Evolutionary conservation across 169 alveolate species (phyloP), one percentile per base, ranked within the genome.

Genomic region (Plasmodium chabaudi): DNA sequence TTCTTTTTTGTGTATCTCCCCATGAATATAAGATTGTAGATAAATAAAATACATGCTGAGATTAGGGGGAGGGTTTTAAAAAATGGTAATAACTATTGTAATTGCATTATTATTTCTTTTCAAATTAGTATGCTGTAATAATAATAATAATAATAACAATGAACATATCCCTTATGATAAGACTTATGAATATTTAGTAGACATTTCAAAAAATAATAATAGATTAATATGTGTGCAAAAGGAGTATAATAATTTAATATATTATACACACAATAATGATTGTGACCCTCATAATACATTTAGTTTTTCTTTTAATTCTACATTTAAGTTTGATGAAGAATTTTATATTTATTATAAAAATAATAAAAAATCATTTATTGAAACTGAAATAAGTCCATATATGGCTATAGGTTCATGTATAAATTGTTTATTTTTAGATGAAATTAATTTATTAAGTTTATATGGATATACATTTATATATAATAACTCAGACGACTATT

Each of bases 391-490:
- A 12, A 86, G 46, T 1, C 91, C 91, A 13, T 17, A 69, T 6
- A 17, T 59, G 21, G 91, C 91, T 57, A 55, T 86, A 23, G 91
- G 91, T 44, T 69, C 91, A 0, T 86, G 91, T 47, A 86, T 86
- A 57, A 57, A 27, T 70, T 86, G 91, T 51, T 51, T 86, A 10
- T 86, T 86, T 44, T 60, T 86, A 10, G 91, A 86, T 39, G 91
- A 86, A 69, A 86, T 86, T 68, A 86, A 86, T 53, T 61, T 86
- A 19, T 51, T 86, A 23, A 86, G 91, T 46, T 57, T 86, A 12
- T 86, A 86, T 69, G 91, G 91, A 44, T 72, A 86, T 51, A 86
- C 87, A 46, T 86, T 86, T 53, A 60, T 86, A n/a, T 70, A 86
- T 69, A 72, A 70, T 17, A 56, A 86, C 2, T 57, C 91, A n/a